A percentile compares a stretch with the other conserved stretches of the same genome.
These are phyloP conservation scores for Globisporangium abappressorium DNA, from an alignment of 352 stramenopile genomes.

Conservation along the genomic window DNA sequence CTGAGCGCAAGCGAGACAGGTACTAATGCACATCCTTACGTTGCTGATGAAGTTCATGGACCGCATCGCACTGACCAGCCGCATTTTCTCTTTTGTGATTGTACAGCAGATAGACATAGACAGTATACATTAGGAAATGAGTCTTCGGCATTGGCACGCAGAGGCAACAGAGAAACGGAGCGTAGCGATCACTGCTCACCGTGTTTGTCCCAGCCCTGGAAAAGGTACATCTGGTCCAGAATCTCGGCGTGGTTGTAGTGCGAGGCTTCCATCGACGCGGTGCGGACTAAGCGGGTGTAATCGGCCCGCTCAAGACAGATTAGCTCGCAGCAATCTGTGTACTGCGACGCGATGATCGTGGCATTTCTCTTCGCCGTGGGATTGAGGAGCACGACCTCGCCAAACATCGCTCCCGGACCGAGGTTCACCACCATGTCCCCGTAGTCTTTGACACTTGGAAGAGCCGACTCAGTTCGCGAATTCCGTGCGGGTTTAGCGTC, in stretches of 20 bases:
- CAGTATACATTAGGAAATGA: not conserved
- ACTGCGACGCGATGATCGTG: constrained; percentile 70
- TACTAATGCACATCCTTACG: constrained; percentile 21
- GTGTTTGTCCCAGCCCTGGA: constrained; percentile 67
- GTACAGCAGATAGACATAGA: not conserved
- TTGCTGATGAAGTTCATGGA: constrained; percentile 65
- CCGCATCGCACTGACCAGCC: constrained; percentile 59
- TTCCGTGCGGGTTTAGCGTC: constrained; percentile 6
- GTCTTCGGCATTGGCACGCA: not conserved
- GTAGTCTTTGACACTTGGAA: constrained; percentile 31
- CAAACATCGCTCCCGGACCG: constrained; percentile 70
- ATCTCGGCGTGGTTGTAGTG: constrained; percentile 78
- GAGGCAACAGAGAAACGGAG: not conserved
- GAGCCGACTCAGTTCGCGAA: not conserved
- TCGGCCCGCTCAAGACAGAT: constrained; percentile 72
- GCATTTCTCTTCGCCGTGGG: constrained; percentile 59
- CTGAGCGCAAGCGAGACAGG: not conserved
- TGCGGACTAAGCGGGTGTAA: constrained; percentile 70
- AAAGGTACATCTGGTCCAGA: constrained; percentile 72
- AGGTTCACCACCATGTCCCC: constrained; percentile 62
- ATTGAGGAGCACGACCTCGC: constrained; percentile 71
- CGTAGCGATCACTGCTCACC: constrained; percentile 23
- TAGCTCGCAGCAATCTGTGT: constrained; percentile 54
- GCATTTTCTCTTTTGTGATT: constrained; percentile 59
- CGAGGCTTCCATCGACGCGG: constrained; percentile 73